Percentiles rank a stretch among this genome's conserved stretches.
phyloP scores from a whole-genome alignment of 1,284 basidiomycete genomes.

The Sporisorium reilianum region DNA sequence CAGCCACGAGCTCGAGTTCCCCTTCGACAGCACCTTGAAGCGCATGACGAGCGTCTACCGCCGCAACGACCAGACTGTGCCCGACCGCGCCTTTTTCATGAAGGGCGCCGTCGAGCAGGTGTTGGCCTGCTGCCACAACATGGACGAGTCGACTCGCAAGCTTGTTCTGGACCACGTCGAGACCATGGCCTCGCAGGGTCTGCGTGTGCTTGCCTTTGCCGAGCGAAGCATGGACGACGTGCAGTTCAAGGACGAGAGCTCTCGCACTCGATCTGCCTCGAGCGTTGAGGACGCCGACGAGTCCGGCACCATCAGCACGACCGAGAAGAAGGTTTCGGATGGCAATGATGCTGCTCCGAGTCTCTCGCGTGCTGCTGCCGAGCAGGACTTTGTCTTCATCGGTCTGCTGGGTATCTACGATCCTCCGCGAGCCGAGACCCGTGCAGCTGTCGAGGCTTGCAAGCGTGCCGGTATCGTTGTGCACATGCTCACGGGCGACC shows the following conservation, averaged over 20 bases:
- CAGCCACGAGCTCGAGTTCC: constrained; percentile 56
- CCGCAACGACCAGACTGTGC: constrained; percentile 10
- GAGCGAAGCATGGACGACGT: constrained; percentile 51
- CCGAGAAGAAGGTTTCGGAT: constrained; percentile 32
- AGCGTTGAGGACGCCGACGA: constrained; percentile 32
- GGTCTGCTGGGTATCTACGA: constrained; percentile 65
- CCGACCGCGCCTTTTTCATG: constrained; percentile 50
- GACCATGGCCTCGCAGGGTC: constrained; percentile 57
- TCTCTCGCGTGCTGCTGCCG: constrained; percentile 53
- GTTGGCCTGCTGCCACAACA: constrained; percentile 51
- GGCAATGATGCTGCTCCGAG: constrained; percentile 19
- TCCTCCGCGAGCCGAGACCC: constrained; percentile 62
- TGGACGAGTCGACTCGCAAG: constrained; percentile 46
- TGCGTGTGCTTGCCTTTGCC: constrained; percentile 63
- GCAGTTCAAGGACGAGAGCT: constrained; percentile 50
- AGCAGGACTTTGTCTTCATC: constrained; percentile 57
- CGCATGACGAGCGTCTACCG: constrained; percentile 60
- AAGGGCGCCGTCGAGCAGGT: constrained; percentile 65
- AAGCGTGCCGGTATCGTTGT: constrained; percentile 61
- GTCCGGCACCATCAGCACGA: constrained; percentile 32
- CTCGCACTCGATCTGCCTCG: constrained; percentile 24
- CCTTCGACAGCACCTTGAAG: constrained; percentile 63
- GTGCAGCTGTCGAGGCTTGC: constrained; percentile 60
- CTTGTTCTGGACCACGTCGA: constrained; percentile 56
- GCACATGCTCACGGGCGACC: constrained; percentile 64